Percentiles rank a stretch among this genome's conserved stretches.
Evolutionary conservation across 305 asterid genomes (phyloP).

Genomic region (Fraxinus floribunda): DNA sequence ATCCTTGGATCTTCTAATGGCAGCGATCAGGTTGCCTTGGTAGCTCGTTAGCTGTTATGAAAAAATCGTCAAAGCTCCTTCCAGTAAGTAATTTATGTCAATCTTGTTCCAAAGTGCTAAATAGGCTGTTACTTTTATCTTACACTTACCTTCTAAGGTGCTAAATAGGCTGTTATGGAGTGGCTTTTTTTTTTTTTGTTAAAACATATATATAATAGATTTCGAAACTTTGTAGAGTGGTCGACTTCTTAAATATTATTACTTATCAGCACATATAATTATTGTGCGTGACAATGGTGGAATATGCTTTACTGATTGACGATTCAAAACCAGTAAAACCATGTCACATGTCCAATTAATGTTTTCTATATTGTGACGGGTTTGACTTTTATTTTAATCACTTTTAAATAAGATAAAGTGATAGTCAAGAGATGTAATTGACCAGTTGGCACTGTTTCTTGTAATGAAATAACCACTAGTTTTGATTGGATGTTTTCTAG

Average conservation of each 20-base stretch:
- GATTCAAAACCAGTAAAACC: not conserved
- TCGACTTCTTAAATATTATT: slow-evolving; percentile 4
- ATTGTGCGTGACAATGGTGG: not conserved
- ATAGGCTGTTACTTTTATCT: slow-evolving; percentile 10
- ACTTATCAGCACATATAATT: not conserved
- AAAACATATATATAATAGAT: not conserved
- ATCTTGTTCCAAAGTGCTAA: not conserved
- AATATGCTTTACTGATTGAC: not conserved
- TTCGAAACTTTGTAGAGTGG: not conserved
- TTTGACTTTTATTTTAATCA: not conserved
- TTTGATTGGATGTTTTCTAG: slow-evolving; percentile 4
- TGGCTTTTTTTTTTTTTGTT: not conserved
- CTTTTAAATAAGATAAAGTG: not conserved
- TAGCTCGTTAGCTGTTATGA: slow-evolving; percentile 91
- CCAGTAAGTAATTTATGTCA: slow-evolving; percentile 41
- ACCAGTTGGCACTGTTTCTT: not conserved
- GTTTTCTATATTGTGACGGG: not conserved
- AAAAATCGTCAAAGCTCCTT: slow-evolving; percentile 85
- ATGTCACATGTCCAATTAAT: not conserved
- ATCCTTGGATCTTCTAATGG: slow-evolving; percentile 27
- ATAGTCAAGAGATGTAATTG: not conserved
- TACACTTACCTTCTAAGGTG: not conserved
- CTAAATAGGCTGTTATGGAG: not conserved
- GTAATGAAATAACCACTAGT: not conserved
- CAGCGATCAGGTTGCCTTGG: slow-evolving; percentile 99